Evolutionary conservation across 2,329 filamentous ascomycete species (phyloP).

Genomic region (Hypoxylon sp.): DNA sequence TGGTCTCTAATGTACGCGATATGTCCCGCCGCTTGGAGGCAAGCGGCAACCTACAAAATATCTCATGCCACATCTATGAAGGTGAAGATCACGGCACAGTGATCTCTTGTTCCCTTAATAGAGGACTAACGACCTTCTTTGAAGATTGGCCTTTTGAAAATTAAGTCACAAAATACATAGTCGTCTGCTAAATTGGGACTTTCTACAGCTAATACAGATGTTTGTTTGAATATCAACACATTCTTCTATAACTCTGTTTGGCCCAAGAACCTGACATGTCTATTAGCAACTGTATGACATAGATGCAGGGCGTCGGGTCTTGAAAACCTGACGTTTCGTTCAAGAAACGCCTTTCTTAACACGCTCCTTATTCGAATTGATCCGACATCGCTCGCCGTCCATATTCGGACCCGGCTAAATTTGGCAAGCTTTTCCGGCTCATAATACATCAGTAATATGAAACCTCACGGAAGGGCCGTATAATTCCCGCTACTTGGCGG

Average conservation of each 20-base stretch:
- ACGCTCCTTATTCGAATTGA: background rate
- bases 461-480: conserved; percentile 7
- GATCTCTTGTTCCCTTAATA: conserved; percentile 51
- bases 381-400: conserved; percentile 4
- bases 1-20: conserved; percentile 50
- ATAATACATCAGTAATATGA: conserved; percentile 3
- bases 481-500: background rate
- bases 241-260: too few relatives aligned
- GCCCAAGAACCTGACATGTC: background rate
- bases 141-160: conserved; percentile 34
- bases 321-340: background rate
- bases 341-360: background rate
- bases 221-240: too few relatives aligned
- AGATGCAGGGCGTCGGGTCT: background rate
- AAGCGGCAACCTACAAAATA: conserved; percentile 31
- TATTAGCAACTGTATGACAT: background rate
- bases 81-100: conserved; percentile 56
- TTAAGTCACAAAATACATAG: background rate
- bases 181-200: too few relatives aligned
- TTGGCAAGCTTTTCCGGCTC: conserved; percentile 1
- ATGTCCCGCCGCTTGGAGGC: conserved; percentile 42
- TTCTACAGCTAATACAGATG: too few relatives aligned
- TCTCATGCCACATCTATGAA: conserved; percentile 47
- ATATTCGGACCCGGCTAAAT: background rate
- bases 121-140: conserved; percentile 41